phyloP scores from a whole-genome alignment of 2,329 filamentous ascomycete species.

The Bipolaris zeicola region DNA sequence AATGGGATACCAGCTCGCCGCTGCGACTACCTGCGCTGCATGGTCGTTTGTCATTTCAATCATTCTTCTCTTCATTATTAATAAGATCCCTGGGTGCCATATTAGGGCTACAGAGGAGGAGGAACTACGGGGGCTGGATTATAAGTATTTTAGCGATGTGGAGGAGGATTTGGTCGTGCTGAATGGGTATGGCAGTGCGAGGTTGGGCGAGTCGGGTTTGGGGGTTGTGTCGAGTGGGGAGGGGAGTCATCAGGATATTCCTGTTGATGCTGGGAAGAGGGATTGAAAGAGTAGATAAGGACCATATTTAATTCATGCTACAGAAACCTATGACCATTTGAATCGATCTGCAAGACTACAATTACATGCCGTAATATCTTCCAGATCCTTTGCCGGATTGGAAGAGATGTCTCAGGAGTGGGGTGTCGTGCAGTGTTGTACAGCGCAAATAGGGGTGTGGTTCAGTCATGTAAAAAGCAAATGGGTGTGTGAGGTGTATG shows the following conservation, averaged over 20 bases:
- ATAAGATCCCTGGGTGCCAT: conserved; percentile 63
- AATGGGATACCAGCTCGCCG: conserved; percentile 63
- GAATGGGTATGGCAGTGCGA: conserved; percentile 23
- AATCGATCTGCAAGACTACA: too few relatives aligned
- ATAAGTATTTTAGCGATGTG: conserved; percentile 54
- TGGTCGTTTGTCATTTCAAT: conserved; percentile 63
- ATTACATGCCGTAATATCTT: too few relatives aligned
- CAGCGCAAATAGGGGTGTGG: too few relatives aligned
- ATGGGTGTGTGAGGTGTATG: too few relatives aligned
- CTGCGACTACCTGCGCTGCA: conserved; percentile 60
- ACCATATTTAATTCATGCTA: too few relatives aligned
- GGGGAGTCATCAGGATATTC: conserved; percentile 30
- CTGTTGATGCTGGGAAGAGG: conserved; percentile 23
- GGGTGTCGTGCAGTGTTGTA: too few relatives aligned
- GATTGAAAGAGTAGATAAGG: conserved; percentile 15
- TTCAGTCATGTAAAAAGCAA: too few relatives aligned
- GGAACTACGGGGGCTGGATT: conserved; percentile 60
- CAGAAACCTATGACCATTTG: too few relatives aligned
- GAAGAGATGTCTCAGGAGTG: too few relatives aligned
- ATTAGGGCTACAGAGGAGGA: conserved; percentile 61
- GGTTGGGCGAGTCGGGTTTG: conserved; percentile 16
- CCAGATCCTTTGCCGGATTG: too few relatives aligned
- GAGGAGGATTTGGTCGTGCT: conserved; percentile 32
- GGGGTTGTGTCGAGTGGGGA: conserved; percentile 15
- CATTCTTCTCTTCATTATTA: conserved; percentile 60